Percentiles rank a stretch among this genome's conserved stretches.
Conservation (phyloP, 495 filamentous ascomycete species). For the Pyrenula massariospora region DNA sequence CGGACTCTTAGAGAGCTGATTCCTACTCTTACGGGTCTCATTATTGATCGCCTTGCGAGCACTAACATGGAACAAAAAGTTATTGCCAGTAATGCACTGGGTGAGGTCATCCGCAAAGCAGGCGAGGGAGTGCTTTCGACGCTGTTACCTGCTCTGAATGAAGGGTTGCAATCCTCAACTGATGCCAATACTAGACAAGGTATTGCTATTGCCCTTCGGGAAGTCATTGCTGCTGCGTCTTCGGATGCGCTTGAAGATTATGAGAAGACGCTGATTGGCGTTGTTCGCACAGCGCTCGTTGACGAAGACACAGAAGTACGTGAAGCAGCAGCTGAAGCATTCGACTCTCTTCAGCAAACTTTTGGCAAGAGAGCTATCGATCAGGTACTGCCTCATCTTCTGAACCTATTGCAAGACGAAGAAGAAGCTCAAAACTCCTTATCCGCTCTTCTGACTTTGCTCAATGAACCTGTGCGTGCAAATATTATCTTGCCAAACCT, state of each 20-base stretch:
- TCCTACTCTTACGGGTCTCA: conserved; percentile 83
- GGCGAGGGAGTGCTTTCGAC: conserved; percentile 85
- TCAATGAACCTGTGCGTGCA: conserved; percentile 85
- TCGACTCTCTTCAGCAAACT: conserved; percentile 85
- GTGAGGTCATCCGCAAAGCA: conserved; percentile 91
- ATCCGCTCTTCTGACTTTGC: conserved; percentile 78
- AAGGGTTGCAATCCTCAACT: conserved; percentile 75
- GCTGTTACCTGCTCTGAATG: conserved; percentile 82
- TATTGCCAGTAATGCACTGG: conserved; percentile 92
- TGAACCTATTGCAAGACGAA: conserved; percentile 74
- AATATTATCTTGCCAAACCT: conserved; percentile 96
- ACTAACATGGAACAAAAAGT: conserved; percentile 97
- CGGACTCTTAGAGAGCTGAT: conserved; percentile 89
- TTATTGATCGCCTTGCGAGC: conserved; percentile 88
- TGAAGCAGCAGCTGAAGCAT: conserved; percentile 93
- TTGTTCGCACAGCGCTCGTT: conserved; percentile 85
- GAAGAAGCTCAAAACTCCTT: conserved; percentile 85
- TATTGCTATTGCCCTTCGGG: conserved; percentile 90
- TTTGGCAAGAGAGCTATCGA: conserved; percentile 89
- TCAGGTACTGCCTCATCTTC: conserved; percentile 84
- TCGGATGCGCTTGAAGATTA: conserved; percentile 84
- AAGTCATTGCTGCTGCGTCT: conserved; percentile 86
- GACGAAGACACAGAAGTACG: conserved; percentile 81
- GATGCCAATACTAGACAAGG: conserved; percentile 94
- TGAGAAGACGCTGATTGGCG: conserved; percentile 87